Conservation (phyloP, 129 eudicot genomes). For the Calendula officinalis region DNA sequence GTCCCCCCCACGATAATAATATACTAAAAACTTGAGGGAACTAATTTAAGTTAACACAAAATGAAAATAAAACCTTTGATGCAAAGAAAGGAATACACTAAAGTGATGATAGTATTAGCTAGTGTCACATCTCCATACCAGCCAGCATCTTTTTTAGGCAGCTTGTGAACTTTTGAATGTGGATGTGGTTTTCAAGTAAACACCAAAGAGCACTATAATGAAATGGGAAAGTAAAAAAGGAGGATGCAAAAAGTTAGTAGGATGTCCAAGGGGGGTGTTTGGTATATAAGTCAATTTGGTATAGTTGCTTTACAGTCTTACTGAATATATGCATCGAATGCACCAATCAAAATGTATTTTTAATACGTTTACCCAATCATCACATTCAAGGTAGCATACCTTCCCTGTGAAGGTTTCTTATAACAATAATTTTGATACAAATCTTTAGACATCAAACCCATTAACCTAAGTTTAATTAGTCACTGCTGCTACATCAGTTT, state of each 20-base stretch:
- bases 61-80: slow-evolving; percentile 8
- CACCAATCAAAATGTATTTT: not conserved
- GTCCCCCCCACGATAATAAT: slow-evolving; percentile 44
- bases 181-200: slow-evolving; percentile 26
- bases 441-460: too few relatives aligned
- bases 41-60: slow-evolving; percentile 8
- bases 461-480: too few relatives aligned
- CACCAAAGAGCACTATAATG: slow-evolving; percentile 9
- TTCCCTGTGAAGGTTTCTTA: too few relatives aligned
- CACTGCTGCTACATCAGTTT: too few relatives aligned
- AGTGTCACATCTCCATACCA: slow-evolving; percentile 16
- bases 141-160: slow-evolving; percentile 34
- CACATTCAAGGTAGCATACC: too few relatives aligned
- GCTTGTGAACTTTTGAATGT: slow-evolving; percentile 26
- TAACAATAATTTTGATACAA: too few relatives aligned
- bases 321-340: slow-evolving; percentile 2
- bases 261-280: slow-evolving; percentile 12
- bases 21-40: too few relatives aligned
- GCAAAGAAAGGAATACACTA: slow-evolving; percentile 30
- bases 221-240: not conserved
- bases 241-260: slow-evolving; percentile 13
- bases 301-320: not conserved
- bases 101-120: slow-evolving; percentile 21
- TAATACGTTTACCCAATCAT: not conserved
- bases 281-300: slow-evolving; percentile 1